Conservation (phyloP, 1,284 basidiomycete species). For the Pyrrhoderma lamaoense region DNA sequence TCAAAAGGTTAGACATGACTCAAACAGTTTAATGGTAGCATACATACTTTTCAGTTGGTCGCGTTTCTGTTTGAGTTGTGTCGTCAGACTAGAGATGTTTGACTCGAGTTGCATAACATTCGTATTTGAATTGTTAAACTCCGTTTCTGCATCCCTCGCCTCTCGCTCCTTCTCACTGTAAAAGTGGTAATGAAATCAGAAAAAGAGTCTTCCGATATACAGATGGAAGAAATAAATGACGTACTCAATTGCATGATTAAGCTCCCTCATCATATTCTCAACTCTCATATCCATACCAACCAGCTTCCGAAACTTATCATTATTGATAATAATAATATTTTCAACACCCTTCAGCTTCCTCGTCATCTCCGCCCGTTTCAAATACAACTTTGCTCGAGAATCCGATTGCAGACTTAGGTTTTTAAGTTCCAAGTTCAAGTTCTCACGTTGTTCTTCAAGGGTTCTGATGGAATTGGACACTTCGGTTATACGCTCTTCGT, state of each 20-base stretch:
- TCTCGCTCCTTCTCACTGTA: slow-evolving; percentile 65
- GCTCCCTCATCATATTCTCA: slow-evolving; percentile 66
- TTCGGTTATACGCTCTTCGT: slow-evolving; percentile 63
- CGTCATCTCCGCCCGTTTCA: slow-evolving; percentile 67
- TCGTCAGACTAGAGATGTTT: slow-evolving; percentile 48
- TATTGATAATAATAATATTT: slow-evolving; percentile 57
- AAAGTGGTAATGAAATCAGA: not conserved
- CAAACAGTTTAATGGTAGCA: not conserved
- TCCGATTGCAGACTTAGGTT: slow-evolving; percentile 78
- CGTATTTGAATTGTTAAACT: slow-evolving; percentile 43
- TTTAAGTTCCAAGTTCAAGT: slow-evolving; percentile 66
- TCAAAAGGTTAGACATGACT: not conserved
- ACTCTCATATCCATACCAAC: slow-evolving; percentile 50
- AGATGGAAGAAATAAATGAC: slow-evolving; percentile 20
- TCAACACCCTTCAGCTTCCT: slow-evolving; percentile 59
- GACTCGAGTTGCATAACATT: slow-evolving; percentile 57
- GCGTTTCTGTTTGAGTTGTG: slow-evolving; percentile 56
- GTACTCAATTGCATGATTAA: slow-evolving; percentile 54
- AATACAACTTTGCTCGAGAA: slow-evolving; percentile 69
- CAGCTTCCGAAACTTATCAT: slow-evolving; percentile 56
- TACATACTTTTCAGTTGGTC: slow-evolving; percentile 54
- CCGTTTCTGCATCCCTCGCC: slow-evolving; percentile 46
- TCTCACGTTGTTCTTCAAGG: slow-evolving; percentile 69
- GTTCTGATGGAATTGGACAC: slow-evolving; percentile 46
- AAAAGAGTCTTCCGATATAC: slow-evolving; percentile 1